Evolutionary conservation across 371 early-diverging fungal genomes (phyloP), one percentile per base, ranked within the genome.

Genomic region (Parasitella parasitica): DNA sequence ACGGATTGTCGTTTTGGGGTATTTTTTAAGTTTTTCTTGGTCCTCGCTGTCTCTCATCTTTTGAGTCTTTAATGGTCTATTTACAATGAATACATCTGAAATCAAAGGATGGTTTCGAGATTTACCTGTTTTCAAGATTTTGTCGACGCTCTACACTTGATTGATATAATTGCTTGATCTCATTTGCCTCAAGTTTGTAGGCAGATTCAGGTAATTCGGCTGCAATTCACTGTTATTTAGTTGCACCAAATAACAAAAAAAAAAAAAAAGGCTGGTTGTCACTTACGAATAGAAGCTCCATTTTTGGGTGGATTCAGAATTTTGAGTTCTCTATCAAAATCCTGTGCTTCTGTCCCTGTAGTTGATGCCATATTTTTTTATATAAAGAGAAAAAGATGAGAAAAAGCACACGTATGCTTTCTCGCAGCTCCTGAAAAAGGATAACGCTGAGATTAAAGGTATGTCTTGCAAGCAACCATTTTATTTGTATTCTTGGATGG

Each of bases 51-150:
- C 66, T 32, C 82, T 70, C 64, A 81, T 75, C 53, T 76, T 75
- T 59, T 78, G 72, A 11, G 82, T 81, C 43, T 75, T 77, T 22
- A 81, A 67, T 38, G 82, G 82, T n/a, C 78, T 78, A 46, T n/a
- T 24, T 16, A 6, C 5, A 46, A 24, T 46, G 13, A 46, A 13
- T 24, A 46, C 46, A 18, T 22, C 24, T 24, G 24, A 46, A 12
- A 13, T 12, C 12, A 2, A 20, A 20, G 2, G n/a, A n/a, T 46
- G 11, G 24, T 46, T 13, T 24, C 5, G 5, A 0, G 28, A 49
- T 27, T 59, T 69, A 72, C 81, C 54, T 66, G 51, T 77, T 77
- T 32, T 81, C 82, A 26, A 81, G 64, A 6, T 69, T 71, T 41
- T 78, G 73, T 54, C 79, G 66, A 34, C 60, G 54, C 16, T 70